phyloP scores from a whole-genome alignment of 345 rosid genomes.

The Pistacia atlantica region DNA sequence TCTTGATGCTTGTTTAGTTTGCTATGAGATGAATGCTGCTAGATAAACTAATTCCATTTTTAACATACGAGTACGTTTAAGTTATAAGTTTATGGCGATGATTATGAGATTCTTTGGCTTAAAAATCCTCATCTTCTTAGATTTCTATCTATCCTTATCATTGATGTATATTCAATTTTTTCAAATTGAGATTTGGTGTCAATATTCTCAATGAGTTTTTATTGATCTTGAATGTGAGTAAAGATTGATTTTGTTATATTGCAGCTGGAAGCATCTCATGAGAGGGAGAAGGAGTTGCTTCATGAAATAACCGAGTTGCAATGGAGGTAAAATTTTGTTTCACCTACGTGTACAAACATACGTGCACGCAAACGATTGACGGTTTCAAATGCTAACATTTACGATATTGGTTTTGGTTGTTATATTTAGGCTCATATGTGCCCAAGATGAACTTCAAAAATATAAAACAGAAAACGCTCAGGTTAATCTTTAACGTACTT shows the following conservation, averaged over 20 bases:
- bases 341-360: neutral
- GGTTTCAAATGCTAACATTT: neutral
- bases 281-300: slow-evolving; percentile 88
- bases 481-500: slow-evolving; percentile 34
- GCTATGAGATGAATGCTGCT: neutral
- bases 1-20: neutral
- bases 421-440: slow-evolving; percentile 65
- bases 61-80: neutral
- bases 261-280: slow-evolving; percentile 92
- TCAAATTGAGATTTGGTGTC: neutral
- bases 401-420: slow-evolving; percentile 1
- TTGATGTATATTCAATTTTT: neutral
- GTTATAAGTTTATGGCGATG: neutral
- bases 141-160: neutral
- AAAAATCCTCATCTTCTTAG: neutral
- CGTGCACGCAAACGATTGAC: neutral
- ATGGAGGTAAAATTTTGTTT: slow-evolving; percentile 61
- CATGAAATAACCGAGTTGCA: slow-evolving; percentile 85
- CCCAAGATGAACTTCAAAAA: slow-evolving; percentile 87
- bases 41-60: neutral
- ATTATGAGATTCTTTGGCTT: neutral
- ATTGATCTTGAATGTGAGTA: neutral
- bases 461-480: slow-evolving; percentile 69
- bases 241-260: slow-evolving; percentile 17
- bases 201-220: neutral